Evolutionary conservation across 2,329 filamentous ascomycete species (phyloP).

Genomic region (Calonectria leucothoes): DNA sequence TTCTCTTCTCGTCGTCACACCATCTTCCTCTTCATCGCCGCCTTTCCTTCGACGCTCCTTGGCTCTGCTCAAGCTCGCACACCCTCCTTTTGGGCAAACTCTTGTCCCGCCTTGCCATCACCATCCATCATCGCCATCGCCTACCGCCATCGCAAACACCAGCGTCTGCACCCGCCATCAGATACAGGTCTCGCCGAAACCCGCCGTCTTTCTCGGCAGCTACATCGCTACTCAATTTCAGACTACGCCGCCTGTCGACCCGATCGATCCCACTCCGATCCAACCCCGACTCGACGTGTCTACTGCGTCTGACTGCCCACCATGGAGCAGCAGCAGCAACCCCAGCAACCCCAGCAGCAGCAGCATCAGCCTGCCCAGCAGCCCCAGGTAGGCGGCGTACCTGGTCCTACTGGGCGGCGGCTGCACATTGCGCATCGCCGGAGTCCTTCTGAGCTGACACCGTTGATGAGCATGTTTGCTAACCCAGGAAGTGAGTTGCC

Average conservation of each 20-base stretch:
- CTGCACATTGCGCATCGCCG: constrained; percentile 97
- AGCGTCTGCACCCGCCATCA: constrained; percentile 36
- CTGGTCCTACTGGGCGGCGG: constrained; percentile 85
- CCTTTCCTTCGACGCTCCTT: constrained; percentile 53
- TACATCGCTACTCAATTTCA: constrained; percentile 35
- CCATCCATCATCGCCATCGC: constrained; percentile 43
- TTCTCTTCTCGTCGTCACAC: constrained; percentile 54
- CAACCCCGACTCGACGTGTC: constrained; percentile 54
- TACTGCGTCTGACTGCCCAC: constrained; percentile 55
- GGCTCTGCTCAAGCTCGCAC: constrained; percentile 48
- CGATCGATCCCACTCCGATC: constrained; percentile 29
- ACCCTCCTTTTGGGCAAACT: constrained; percentile 53
- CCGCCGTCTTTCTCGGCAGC: constrained; percentile 37
- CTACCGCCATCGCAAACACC: constrained; percentile 39
- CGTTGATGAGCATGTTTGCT: constrained; percentile 92
- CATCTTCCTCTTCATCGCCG: constrained; percentile 50
- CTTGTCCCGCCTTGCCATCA: constrained; percentile 47
- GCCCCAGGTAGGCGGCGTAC: constrained; percentile 66
- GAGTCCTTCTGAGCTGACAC: constrained; percentile 96
- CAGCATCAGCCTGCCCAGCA: constrained; percentile 58
- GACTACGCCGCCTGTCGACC: constrained; percentile 33
- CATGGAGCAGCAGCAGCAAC: constrained; percentile 74
- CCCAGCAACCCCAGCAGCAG: constrained; percentile 61
- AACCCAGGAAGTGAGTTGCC: constrained; percentile 71
- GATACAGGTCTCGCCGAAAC: constrained; percentile 37